Base-by-base conservation (phyloP, 2,329 filamentous ascomycete genomes). In the Alternaria incomplexa region DNA sequence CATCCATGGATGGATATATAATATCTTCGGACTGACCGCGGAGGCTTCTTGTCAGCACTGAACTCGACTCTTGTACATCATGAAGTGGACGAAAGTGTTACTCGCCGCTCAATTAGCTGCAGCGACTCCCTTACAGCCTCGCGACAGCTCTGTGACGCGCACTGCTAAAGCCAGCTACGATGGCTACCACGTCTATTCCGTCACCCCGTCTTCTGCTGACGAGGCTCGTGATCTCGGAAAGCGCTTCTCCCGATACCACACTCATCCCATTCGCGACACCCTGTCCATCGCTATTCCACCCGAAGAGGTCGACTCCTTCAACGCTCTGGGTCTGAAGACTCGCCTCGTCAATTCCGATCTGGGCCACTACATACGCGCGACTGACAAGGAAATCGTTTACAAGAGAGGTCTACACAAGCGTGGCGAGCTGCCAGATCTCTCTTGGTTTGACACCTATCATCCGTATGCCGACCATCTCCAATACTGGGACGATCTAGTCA, bases 271-370 rank as follows among this genome's bases (percentile, higher is more conserved):
- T 17, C 69, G 69, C 36, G 56, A 72, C 25, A 63, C 63, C 9
- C 51, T 73, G 11, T 73, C 69, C 10, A 61, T 85, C 47, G 79
- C 79, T 11, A 73, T 85, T 44, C 73, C 82, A 12, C 79, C 80
- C 17, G 71, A 78, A 4, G 76, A 82, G 30, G 58, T 83, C 11
- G 61, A 69, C 0, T 71, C 74, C 4, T 84, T 84, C 60, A 63
- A 81, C 52, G 69, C 73, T 9, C 68, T 81, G 9, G 76, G 73
- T 4, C 69, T 83, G 46, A 72, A 77, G n/a, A 68, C 68, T 6
- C 73, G 78, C 44, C 67, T 81, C 12, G 79, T 85, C 75, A 82
- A 84, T 62, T 75, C 79, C 13, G 77, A 85, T 65, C 73, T 85
- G 25, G 83, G 82, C 23, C 71, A 71, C 9, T 79, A 81, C 10